These are phyloP conservation scores for Scenedesmus sp. DNA, from an alignment of 163 green algal genomes.

Conservation along the genomic window DNA sequence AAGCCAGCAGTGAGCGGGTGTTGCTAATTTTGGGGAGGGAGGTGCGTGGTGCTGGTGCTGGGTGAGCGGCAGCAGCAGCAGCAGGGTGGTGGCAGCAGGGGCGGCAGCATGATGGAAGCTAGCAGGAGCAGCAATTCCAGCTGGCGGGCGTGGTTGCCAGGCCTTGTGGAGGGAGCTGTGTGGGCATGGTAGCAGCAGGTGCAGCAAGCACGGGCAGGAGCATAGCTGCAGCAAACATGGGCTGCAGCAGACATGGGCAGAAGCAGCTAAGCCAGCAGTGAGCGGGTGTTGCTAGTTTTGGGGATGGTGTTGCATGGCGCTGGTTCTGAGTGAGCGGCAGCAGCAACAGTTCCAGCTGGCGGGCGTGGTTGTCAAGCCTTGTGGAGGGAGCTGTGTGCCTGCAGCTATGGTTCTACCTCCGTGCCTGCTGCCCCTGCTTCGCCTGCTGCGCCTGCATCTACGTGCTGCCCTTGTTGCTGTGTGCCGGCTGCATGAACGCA, in stretches of 20 bases:
- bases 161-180: too few relatives aligned
- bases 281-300: neutral
- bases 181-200: too few relatives aligned
- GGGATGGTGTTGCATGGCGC: too few relatives aligned
- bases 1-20: neutral
- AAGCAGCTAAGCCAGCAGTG: neutral
- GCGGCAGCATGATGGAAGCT: neutral
- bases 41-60: neutral
- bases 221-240: neutral
- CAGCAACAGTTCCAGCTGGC: neutral
- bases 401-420: too few relatives aligned
- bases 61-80: neutral
- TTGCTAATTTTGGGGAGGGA: neutral
- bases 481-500: neutral
- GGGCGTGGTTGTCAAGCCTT: too few relatives aligned
- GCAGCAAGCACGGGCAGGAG: neutral
- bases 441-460: too few relatives aligned
- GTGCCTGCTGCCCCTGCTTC: neutral
- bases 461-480: neutral
- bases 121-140: neutral
- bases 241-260: too few relatives aligned
- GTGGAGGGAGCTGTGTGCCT: too few relatives aligned
- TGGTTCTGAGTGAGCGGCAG: neutral
- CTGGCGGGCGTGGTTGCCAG: too few relatives aligned
- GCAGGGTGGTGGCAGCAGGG: neutral